phyloP scores from a whole-genome alignment of 768 basidiomycete genomes.

The Rhodocollybia butyracea region DNA sequence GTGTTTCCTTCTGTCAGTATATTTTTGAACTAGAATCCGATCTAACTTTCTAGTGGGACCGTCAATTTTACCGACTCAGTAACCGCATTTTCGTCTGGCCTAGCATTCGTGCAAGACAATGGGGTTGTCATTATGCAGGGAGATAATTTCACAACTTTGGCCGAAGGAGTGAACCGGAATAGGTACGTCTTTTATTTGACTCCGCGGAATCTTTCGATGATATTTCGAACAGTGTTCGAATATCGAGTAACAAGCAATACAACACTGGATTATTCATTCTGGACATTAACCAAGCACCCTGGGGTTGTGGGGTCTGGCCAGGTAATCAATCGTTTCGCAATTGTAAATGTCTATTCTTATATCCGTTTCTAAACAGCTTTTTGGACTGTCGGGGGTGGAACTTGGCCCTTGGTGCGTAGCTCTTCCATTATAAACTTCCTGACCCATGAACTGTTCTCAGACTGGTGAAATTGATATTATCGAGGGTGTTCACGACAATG shows the following conservation, averaged over 20 bases:
- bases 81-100: slow-evolving; percentile 48
- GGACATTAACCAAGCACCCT: slow-evolving; percentile 80
- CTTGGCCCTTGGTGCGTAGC: slow-evolving; percentile 65
- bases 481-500: slow-evolving; percentile 81
- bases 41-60: slow-evolving; percentile 47
- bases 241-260: slow-evolving; percentile 61
- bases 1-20: slow-evolving; percentile 18
- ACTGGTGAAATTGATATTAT: slow-evolving; percentile 81
- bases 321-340: too few relatives aligned
- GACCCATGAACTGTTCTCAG: slow-evolving; percentile 32
- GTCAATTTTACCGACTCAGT: slow-evolving; percentile 67
- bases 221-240: slow-evolving; percentile 58
- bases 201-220: neutral
- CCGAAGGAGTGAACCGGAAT: slow-evolving; percentile 50
- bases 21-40: slow-evolving; percentile 13
- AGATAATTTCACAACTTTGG: slow-evolving; percentile 59
- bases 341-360: too few relatives aligned
- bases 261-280: slow-evolving; percentile 82
- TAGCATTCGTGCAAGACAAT: slow-evolving; percentile 56
- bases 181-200: slow-evolving; percentile 40
- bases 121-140: slow-evolving; percentile 73
- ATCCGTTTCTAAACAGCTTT: too few relatives aligned
- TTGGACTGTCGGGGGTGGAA: slow-evolving; percentile 61
- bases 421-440: neutral
- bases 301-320: slow-evolving; percentile 89